Evolutionary conservation across 257 asterid species (phyloP).

Genomic region (Catharanthus roseus): DNA sequence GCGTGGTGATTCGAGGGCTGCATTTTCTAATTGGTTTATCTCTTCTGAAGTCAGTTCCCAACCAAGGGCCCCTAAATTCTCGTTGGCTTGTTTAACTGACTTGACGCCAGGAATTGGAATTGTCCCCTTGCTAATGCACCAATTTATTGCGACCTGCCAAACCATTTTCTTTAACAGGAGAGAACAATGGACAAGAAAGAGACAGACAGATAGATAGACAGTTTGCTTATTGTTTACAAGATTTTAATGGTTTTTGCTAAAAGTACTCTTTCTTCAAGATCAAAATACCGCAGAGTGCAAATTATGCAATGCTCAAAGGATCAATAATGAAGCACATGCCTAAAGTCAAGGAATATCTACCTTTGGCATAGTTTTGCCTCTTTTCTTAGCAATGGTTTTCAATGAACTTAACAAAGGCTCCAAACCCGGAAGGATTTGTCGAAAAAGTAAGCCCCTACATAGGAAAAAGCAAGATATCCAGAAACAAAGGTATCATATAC

Average conservation of each 20-base stretch:
- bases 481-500: constrained; percentile 9
- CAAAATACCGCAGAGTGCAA: not conserved
- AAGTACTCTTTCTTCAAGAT: not conserved
- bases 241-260: not conserved
- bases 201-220: not conserved
- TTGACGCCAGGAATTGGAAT: constrained; percentile 88
- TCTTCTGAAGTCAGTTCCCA: constrained; percentile 76
- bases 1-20: constrained; percentile 61
- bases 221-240: not conserved
- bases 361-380: constrained; percentile 72
- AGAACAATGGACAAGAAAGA: not conserved
- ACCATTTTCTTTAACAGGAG: not conserved
- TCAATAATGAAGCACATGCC: not conserved
- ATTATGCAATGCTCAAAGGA: not conserved
- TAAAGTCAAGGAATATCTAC: constrained; percentile 25
- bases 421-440: constrained; percentile 83
- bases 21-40: constrained; percentile 55
- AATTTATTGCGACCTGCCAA: constrained; percentile 79
- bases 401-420: constrained; percentile 64
- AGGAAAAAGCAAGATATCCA: constrained; percentile 9
- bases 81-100: constrained; percentile 69
- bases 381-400: constrained; percentile 47
- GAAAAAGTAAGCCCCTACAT: constrained; percentile 64
- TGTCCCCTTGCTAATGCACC: constrained; percentile 89
- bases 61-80: constrained; percentile 91